Base-by-base conservation (phyloP, 2,329 filamentous ascomycete genomes). In the Cladosporium sp. region DNA sequence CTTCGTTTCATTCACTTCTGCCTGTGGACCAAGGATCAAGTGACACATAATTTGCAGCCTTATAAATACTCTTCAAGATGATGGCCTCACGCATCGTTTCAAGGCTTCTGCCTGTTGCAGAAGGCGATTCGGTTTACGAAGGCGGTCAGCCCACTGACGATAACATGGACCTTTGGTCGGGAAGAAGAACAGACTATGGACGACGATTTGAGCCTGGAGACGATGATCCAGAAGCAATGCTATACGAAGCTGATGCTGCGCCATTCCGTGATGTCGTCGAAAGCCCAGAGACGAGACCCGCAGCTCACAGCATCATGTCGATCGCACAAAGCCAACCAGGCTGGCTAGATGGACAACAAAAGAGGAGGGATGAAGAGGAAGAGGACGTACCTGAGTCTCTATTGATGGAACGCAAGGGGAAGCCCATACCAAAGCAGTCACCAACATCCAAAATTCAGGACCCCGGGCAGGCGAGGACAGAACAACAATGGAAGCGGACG, bases 331-430 rank as follows among this genome's bases (percentile, higher is more conserved):
- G 70, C 67, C 39, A 72, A 71, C 62, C 64, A 36, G 63, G 62
- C 42, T 71, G 70, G 70, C 67, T 68, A 56, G 64, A 66, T 35
- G 56, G 64, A 8, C 46, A 53, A 25, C 35, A 50, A 9, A 57
- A 57, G 51, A 64, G 52, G 29, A 55, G 58, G 39, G 47, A 57
- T 27, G 78, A 81, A 42, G 74, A 77, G 30, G 79, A 83, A 58
- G 79, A 82, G 43, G 80, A 84, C 58, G 82, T 85, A 2, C 82
- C 82, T 2, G 76, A 76, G 49, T 85, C 82, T 7, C 67, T 85
- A 32, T 67, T 85, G 25, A 70, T 84, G 33, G 82, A 84, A 66
- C 41, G 35, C 9, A 40, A 46, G 16, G 41, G 43, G 32, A 39
- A 43, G 33, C 45, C 36, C n/a, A 32, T n/a, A 27, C 36, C 20